A percentile compares a stretch with the other conserved stretches of the same genome.
phyloP scores from a whole-genome alignment of 805 yeast species.

The Pichia pseudocactophila region DNA sequence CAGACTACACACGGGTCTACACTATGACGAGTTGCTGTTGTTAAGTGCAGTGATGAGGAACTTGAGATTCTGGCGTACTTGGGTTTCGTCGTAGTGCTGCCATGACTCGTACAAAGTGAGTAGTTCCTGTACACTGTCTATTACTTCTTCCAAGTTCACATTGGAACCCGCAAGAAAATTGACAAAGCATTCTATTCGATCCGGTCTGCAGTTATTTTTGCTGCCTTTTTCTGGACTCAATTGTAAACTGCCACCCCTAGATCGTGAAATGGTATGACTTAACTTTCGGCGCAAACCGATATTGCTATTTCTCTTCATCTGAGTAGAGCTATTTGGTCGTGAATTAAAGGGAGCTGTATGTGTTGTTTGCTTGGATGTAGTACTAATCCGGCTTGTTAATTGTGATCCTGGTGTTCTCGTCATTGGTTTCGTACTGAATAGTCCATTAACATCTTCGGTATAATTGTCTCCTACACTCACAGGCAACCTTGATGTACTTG shows the following conservation, averaged over 20 bases:
- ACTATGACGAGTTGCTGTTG: not conserved
- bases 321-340: no score
- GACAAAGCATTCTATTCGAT: constrained; percentile 47
- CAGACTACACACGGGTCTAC: no score
- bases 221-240: constrained; percentile 5
- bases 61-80: constrained; percentile 37
- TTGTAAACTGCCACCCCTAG: not conserved
- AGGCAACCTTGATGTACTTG: no score
- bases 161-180: constrained; percentile 67
- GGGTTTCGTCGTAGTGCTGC: constrained; percentile 73
- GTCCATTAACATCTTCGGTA: no score
- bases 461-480: no score
- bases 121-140: constrained; percentile 78
- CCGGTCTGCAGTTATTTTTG: constrained; percentile 11
- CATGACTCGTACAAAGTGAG: constrained; percentile 75
- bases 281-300: constrained; percentile 7
- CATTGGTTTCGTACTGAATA: no score
- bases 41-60: not conserved
- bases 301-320: not conserved
- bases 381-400: no score
- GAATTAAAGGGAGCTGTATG: no score
- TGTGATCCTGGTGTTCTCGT: no score
- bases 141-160: constrained; percentile 66
- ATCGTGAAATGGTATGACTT: constrained; percentile 2
- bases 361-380: no score